Percentiles rank a stretch among this genome's conserved stretches.
Conservation (phyloP, 2,329 filamentous ascomycete species). For the Penicillium sp. region DNA sequence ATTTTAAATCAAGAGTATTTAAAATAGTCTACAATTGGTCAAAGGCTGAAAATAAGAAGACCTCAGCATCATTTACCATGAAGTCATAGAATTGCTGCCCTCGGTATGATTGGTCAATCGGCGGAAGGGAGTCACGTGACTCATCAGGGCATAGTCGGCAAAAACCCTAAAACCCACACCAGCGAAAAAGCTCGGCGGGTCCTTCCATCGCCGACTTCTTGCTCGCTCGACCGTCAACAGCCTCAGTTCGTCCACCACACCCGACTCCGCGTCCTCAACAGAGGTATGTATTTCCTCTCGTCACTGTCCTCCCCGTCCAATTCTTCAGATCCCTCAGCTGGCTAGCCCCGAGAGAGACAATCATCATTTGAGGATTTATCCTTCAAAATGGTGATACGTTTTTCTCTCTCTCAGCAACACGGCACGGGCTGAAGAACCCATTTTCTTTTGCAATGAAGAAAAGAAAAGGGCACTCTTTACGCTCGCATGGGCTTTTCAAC, state of each 20-base stretch:
- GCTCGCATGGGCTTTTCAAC: conserved; percentile 56
- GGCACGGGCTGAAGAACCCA: conserved; percentile 67
- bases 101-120: background rate
- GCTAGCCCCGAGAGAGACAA: conserved; percentile 44
- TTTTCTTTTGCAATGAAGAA: conserved; percentile 32
- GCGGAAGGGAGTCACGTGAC: conserved; percentile 1
- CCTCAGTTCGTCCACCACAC: conserved; percentile 23
- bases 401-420: conserved; percentile 30
- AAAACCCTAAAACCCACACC: conserved; percentile 15
- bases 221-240: conserved; percentile 15
- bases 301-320: conserved; percentile 12
- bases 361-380: conserved; percentile 24
- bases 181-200: conserved; percentile 22
- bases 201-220: conserved; percentile 11
- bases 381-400: conserved; percentile 36
- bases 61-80: too few species aligned
- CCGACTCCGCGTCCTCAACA: conserved; percentile 24
- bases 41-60: background rate
- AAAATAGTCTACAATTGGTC: too few species aligned
- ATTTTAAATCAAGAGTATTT: background rate
- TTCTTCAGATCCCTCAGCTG: conserved; percentile 38
- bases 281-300: conserved; percentile 38
- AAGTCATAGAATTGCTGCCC: background rate
- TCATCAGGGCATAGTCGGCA: conserved; percentile 2
- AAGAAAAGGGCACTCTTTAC: conserved; percentile 61